A percentile compares a stretch with the other conserved stretches of the same genome.
Conservation (phyloP, 768 basidiomycete genomes). For the Boletus tomentosulus region DNA sequence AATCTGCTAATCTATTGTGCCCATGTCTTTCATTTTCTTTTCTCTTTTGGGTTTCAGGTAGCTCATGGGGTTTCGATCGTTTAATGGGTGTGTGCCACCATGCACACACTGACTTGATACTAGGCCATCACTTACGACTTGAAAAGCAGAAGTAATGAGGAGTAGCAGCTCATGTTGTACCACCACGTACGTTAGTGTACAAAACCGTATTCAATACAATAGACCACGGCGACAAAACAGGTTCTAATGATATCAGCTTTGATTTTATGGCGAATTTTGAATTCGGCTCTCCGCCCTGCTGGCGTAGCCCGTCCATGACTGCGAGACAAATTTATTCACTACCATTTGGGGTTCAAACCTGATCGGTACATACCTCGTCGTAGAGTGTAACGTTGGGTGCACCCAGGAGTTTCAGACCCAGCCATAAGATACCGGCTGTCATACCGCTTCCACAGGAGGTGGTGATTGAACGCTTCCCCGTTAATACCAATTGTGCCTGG, state of each 20-base stretch:
- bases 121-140: constrained; percentile 12
- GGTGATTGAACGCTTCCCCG: constrained; percentile 58
- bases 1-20: constrained; percentile 15
- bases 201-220: constrained; percentile 10
- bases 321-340: constrained; percentile 15
- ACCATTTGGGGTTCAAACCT: constrained; percentile 5
- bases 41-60: constrained; percentile 12
- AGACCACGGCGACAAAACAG: constrained; percentile 5
- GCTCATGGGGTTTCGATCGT: constrained; percentile 13
- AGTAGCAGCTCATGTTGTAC: constrained; percentile 27
- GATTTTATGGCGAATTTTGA: constrained; percentile 38
- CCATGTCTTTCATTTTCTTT: not conserved
- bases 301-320: constrained; percentile 98
- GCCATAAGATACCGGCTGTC: constrained; percentile 95
- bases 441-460: constrained; percentile 94
- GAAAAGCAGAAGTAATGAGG: constrained; percentile 10
- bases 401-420: constrained; percentile 76
- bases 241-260: constrained; percentile 3
- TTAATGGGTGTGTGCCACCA: constrained; percentile 17
- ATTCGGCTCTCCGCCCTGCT: constrained; percentile 71
- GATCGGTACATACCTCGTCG: constrained; percentile 70
- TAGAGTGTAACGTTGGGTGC: constrained; percentile 68
- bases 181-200: constrained; percentile 22
- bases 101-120: constrained; percentile 4
- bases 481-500: constrained; percentile 50